Base-by-base conservation (phyloP, 2,329 filamentous ascomycete genomes). In the Neophaeococcomyces aloes region DNA sequence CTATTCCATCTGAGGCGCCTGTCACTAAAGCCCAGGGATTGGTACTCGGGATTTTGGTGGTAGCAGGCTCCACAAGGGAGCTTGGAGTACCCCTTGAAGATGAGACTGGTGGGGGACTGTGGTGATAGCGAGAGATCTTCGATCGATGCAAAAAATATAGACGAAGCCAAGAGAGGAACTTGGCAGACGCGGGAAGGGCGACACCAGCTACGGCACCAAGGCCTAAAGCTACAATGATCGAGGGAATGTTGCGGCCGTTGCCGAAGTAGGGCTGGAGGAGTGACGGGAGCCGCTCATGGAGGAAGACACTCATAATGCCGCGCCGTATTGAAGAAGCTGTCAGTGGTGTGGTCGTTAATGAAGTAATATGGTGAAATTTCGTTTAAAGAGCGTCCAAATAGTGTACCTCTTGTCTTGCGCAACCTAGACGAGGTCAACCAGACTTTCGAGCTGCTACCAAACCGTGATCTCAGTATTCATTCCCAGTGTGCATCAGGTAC, bases 1-100 rank as follows among this genome's bases (percentile, higher is more conserved):
- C 75, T 30, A 78, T 76, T 15, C 75, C 76, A 35, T 74, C 72
- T 11, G 64, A 71, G 14, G 70, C 65, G 25, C 75, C 74, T 0
- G 74, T 78, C 7, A 75, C 62, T 4, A 75, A 56, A 1, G 67
- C 70, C 65, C 68, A 74, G 8, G 64, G 11, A 7, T 33, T 11
- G 37, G 15, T 29, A 11, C 25, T 11, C 18, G 37, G 14, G 7
- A 19, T 29, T 3, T 17, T 19, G 11, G 25, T 14, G 14, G 10
- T 7, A 15, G n/a, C 14, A 8, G n/a, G n/a, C 3, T 27, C 11
- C 14, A 13, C 18, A 18, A 13, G 17, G 11, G 4, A 11, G 35
- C 8, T 11, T 37, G 11, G 7, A 13, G 18, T 18, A 15, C 7
- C 7, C 5, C 23, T 27, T 10, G 23, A 27, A 5, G 23, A 6